These are phyloP conservation scores for Populus hybrid DNA, from an alignment of 441 rosid species.

Conservation along the genomic window DNA sequence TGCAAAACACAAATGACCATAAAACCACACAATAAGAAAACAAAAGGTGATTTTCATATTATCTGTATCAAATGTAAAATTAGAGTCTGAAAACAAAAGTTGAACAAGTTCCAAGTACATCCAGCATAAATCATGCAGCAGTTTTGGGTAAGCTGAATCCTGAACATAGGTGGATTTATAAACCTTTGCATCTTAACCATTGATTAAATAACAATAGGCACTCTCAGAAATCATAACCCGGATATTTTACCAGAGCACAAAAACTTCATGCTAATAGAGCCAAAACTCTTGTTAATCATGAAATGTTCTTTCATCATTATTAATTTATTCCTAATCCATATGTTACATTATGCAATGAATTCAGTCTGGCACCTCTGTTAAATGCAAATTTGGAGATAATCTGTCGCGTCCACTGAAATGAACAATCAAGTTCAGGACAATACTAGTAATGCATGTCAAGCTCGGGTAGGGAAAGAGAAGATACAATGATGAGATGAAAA, in stretches of 20 bases:
- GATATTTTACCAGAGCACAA: not conserved
- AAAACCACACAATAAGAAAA: not conserved
- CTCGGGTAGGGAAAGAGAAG: not conserved
- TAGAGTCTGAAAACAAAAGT: not conserved
- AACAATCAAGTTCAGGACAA: not conserved
- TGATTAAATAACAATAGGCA: not conserved
- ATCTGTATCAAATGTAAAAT: not conserved
- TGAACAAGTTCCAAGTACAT: not conserved
- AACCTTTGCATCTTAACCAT: not conserved
- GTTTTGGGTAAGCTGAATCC: not conserved
- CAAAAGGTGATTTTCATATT: not conserved
- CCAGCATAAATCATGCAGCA: not conserved
- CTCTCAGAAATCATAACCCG: not conserved
- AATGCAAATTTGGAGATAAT: not conserved
- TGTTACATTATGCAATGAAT: not conserved
- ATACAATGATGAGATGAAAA: not conserved
- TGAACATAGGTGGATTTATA: not conserved
- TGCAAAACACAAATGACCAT: constrained; percentile 26
- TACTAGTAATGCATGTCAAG: not conserved
- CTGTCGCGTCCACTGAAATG: not conserved
- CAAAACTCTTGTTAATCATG: not conserved
- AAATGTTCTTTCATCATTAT: not conserved
- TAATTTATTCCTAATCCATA: not conserved
- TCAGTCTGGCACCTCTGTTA: not conserved
- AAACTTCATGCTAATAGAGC: not conserved